These are phyloP conservation scores for Chlamydomonas applanata DNA, from an alignment of 139 green algal species.

Conservation along the genomic window DNA sequence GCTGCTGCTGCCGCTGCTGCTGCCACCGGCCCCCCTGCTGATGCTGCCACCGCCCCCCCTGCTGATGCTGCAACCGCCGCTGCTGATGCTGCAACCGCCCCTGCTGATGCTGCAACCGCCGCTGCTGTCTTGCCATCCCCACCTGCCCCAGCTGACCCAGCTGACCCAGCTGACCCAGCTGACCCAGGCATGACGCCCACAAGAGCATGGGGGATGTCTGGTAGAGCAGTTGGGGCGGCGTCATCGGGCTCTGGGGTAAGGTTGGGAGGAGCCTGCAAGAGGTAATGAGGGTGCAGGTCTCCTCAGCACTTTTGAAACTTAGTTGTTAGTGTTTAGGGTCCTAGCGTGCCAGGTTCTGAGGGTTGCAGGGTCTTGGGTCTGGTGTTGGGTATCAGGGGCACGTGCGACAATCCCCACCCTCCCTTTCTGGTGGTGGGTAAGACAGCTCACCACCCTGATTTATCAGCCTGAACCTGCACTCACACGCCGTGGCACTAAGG, in stretches of 20 bases:
- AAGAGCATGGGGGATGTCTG: not conserved
- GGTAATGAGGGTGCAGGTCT: not conserved
- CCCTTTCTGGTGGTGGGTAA: too few species aligned
- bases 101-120: constrained; percentile 15
- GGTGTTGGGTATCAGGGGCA: too few species aligned
- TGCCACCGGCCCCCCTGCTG: constrained; percentile 1
- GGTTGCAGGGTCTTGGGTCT: too few species aligned
- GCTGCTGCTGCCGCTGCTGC: not conserved
- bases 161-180: too few species aligned
- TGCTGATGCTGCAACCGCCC: not conserved
- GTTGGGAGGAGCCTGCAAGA: constrained; percentile 72
- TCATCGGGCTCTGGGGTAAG: constrained; percentile 55
- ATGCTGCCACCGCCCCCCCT: constrained; percentile 9
- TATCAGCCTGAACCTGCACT: too few species aligned
- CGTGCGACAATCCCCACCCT: not conserved
- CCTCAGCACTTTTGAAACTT: too few species aligned
- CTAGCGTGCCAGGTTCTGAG: too few species aligned
- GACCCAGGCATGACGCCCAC: not conserved
- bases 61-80: not conserved
- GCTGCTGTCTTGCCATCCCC: too few species aligned
- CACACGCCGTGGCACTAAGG: too few species aligned
- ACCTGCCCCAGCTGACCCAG: too few species aligned
- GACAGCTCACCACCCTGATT: too few species aligned
- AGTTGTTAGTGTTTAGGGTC: too few species aligned
- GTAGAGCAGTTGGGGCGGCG: constrained; percentile 4